These are phyloP conservation scores for Coprinellus aureogranulatus DNA, from an alignment of 768 basidiomycete species.

Conservation along the genomic window DNA sequence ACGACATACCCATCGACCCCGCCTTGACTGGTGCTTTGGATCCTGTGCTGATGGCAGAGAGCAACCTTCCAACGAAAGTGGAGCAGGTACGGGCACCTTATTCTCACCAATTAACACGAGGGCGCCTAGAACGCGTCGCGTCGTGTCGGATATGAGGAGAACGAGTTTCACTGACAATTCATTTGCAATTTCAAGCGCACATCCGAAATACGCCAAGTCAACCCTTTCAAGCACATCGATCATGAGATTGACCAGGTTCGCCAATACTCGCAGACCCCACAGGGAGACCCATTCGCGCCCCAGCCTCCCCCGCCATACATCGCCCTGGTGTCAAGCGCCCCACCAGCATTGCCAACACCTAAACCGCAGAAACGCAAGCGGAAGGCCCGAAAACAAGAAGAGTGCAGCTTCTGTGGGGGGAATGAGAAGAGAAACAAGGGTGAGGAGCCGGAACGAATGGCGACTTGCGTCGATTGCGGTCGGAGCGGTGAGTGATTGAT, in stretches of 20 bases:
- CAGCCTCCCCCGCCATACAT: slow-evolving; percentile 49
- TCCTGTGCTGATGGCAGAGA: slow-evolving; percentile 43
- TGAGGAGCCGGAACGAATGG: slow-evolving; percentile 60
- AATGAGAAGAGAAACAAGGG: slow-evolving; percentile 57
- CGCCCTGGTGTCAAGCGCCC: slow-evolving; percentile 33
- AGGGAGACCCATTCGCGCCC: slow-evolving; percentile 81
- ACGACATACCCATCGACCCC: slow-evolving; percentile 82
- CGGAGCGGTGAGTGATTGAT: slow-evolving; percentile 58
- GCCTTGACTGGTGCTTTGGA: slow-evolving; percentile 58
- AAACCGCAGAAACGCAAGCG: slow-evolving; percentile 50
- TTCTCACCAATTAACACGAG: slow-evolving; percentile 8
- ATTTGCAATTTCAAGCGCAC: slow-evolving; percentile 23
- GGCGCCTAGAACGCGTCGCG: slow-evolving; percentile 61
- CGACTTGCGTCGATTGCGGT: slow-evolving; percentile 79
- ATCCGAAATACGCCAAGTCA: slow-evolving; percentile 23
- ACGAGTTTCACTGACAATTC: slow-evolving; percentile 18
- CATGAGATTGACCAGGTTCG: slow-evolving; percentile 28
- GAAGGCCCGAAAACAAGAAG: slow-evolving; percentile 50
- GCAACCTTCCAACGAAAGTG: slow-evolving; percentile 17
- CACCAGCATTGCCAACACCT: slow-evolving; percentile 30
- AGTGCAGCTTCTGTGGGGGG: slow-evolving; percentile 80
- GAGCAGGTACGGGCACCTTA: slow-evolving; percentile 37
- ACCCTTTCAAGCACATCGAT: slow-evolving; percentile 19
- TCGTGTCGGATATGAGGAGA: slow-evolving; percentile 39
- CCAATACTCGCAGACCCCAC: slow-evolving; percentile 71